These are phyloP conservation scores for Mycena chlorophos DNA, from an alignment of 768 basidiomycete species.

Conservation along the genomic window DNA sequence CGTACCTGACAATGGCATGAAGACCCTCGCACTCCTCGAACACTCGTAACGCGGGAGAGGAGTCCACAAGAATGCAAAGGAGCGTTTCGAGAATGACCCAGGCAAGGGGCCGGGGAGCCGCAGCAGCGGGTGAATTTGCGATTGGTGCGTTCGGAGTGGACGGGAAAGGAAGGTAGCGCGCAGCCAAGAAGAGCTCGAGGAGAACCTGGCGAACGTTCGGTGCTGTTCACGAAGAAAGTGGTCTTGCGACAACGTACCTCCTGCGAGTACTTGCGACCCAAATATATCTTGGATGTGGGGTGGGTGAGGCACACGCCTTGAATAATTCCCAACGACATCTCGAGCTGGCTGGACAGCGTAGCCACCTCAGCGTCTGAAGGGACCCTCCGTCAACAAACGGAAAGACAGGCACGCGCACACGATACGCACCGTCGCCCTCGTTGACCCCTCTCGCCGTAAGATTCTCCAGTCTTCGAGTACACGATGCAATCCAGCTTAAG, in stretches of 20 bases:
- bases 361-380: slow-evolving; percentile 49
- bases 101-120: slow-evolving; percentile 50
- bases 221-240: neutral
- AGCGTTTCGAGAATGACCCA: slow-evolving; percentile 81
- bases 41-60: slow-evolving; percentile 65
- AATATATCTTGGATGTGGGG: slow-evolving; percentile 60
- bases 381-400: slow-evolving; percentile 13
- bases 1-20: too few relatives aligned
- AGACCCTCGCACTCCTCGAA: slow-evolving; percentile 82
- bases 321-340: slow-evolving; percentile 63
- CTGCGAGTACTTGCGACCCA: slow-evolving; percentile 66
- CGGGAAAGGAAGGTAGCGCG: slow-evolving; percentile 56
- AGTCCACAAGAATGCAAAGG: slow-evolving; percentile 87
- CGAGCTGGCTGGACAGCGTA: slow-evolving; percentile 51
- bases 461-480: slow-evolving; percentile 51
- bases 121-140: slow-evolving; percentile 14
- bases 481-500: slow-evolving; percentile 58
- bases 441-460: slow-evolving; percentile 45
- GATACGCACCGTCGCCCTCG: slow-evolving; percentile 49
- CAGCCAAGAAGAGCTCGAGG: slow-evolving; percentile 67
- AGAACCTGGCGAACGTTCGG: slow-evolving; percentile 53
- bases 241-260: slow-evolving; percentile 48
- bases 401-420: neutral
- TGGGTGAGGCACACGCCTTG: slow-evolving; percentile 80
- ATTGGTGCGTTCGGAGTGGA: slow-evolving; percentile 21